Percentiles rank a stretch among this genome's conserved stretches.
Conservation (phyloP, 2,329 filamentous ascomycete genomes). For the Diplodia mutila region DNA sequence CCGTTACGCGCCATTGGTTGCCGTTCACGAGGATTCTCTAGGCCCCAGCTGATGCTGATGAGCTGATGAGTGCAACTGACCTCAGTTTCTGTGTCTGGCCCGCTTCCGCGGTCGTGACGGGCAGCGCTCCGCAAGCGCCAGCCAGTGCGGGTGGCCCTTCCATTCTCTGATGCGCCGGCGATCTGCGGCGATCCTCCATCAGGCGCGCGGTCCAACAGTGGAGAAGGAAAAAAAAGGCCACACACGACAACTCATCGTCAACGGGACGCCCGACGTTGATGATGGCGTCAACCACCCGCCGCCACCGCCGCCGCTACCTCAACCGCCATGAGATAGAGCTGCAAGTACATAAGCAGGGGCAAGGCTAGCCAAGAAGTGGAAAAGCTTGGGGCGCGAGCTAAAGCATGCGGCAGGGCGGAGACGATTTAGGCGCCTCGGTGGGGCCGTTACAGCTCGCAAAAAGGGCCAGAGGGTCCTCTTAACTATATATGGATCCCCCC, state of each 20-base stretch:
- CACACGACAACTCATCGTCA: neutral
- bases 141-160: neutral
- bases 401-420: neutral
- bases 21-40: neutral
- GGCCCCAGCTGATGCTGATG: too few relatives aligned
- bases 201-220: neutral
- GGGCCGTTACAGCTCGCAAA: neutral
- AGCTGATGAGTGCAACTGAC: neutral
- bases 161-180: neutral
- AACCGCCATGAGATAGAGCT: neutral
- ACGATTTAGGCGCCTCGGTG: constrained; percentile 15
- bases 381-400: constrained; percentile 16
- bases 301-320: neutral
- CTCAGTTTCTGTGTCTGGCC: neutral
- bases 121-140: neutral
- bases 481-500: constrained; percentile 4
- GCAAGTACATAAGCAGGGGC: neutral
- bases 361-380: neutral
- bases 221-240: neutral
- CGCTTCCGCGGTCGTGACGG: neutral
- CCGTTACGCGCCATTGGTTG: neutral
- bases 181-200: neutral
- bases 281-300: constrained; percentile 1
- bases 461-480: neutral
- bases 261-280: neutral